Percentiles rank a stretch among this genome's conserved stretches.
Conservation (phyloP, 306 rosid species). For the Bauhinia variegata region DNA sequence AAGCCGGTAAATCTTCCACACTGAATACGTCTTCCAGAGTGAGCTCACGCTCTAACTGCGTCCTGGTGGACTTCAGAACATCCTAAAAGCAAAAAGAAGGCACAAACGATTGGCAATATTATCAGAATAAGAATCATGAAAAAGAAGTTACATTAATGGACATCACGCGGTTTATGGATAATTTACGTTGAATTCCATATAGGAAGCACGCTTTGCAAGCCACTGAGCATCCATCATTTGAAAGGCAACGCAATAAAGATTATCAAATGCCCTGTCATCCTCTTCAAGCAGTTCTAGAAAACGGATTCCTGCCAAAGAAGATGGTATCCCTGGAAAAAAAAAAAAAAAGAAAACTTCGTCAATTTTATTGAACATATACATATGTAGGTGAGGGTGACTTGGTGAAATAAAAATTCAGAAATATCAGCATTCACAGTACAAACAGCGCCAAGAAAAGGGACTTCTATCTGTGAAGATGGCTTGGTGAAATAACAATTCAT, state of each 20-base stretch:
- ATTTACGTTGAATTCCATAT: slow-evolving; percentile 91
- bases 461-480: no score
- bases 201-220: slow-evolving; percentile 91
- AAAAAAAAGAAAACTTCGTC: slow-evolving; percentile 26
- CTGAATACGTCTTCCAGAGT: slow-evolving; percentile 75
- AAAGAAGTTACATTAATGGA: slow-evolving; percentile 3
- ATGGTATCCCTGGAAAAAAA: slow-evolving; percentile 74
- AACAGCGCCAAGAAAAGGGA: no score
- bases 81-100: no score
- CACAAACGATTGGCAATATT: neutral
- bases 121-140: neutral
- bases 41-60: slow-evolving; percentile 93
- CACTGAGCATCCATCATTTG: slow-evolving; percentile 97
- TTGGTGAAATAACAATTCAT: no score
- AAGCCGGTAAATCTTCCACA: slow-evolving; percentile 83
- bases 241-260: slow-evolving; percentile 78
- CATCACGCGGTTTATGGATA: neutral
- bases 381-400: no score
- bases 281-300: slow-evolving; percentile 67
- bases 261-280: slow-evolving; percentile 91
- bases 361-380: no score
- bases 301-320: slow-evolving; percentile 63
- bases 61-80: slow-evolving; percentile 80
- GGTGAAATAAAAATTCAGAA: no score
- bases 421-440: no score